Evolutionary conservation across 2,329 filamentous ascomycete species (phyloP).

Genomic region (Fusarium albidum): DNA sequence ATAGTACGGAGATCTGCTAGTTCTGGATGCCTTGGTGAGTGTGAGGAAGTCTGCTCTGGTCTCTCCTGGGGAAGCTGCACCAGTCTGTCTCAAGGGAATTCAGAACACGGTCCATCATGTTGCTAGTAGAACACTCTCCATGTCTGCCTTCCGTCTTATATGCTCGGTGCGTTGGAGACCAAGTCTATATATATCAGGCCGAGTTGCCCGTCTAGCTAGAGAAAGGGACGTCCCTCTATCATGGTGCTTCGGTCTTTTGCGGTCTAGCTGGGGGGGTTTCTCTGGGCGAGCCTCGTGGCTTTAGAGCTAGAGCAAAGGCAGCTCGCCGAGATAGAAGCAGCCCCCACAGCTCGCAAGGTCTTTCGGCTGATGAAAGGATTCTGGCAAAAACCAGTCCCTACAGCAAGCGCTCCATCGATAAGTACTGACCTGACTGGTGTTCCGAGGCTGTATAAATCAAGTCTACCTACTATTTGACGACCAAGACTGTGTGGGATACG

Average conservation of each 20-base stretch:
- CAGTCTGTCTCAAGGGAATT: accelerated
- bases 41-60: background rate
- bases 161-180: background rate
- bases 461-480: background rate
- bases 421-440: slow-evolving; percentile 2
- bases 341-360: background rate
- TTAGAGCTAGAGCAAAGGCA: slow-evolving; percentile 13
- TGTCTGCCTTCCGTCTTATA: background rate
- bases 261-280: slow-evolving; percentile 8
- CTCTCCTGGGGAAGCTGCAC: slow-evolving; percentile 1
- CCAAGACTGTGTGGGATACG: background rate
- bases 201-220: background rate
- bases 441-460: background rate
- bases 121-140: slow-evolving; percentile 3
- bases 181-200: background rate
- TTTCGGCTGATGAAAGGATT: background rate
- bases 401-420: background rate
- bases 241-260: background rate
- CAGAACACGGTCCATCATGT: background rate
- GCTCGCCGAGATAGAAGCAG: slow-evolving; percentile 1
- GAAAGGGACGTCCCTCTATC: background rate
- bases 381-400: background rate
- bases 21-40: slow-evolving; percentile 16
- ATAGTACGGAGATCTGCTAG: background rate
- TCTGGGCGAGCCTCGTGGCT: slow-evolving; percentile 27